Evolutionary conservation across 345 rosid genomes (phyloP).

Genomic region (Eucalyptus lansdowneana): DNA sequence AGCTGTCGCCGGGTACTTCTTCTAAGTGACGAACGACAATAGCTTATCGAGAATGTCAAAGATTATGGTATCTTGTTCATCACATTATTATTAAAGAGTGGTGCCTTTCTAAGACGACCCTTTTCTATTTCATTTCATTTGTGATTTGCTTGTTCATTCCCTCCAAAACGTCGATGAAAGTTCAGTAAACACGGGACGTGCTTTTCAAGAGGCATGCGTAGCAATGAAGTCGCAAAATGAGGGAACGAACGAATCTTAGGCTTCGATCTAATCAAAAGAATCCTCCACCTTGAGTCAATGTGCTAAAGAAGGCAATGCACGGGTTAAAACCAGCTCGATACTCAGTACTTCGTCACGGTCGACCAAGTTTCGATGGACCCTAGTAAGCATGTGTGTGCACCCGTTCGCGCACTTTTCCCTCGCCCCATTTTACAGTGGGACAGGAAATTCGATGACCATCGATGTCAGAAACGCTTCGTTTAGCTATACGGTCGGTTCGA

Average conservation of each 20-base stretch:
- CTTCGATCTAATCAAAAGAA: background rate
- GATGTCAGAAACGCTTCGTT: background rate
- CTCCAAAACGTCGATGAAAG: background rate
- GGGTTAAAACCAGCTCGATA: background rate
- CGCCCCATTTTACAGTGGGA: background rate
- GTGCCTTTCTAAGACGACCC: background rate
- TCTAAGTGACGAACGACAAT: background rate
- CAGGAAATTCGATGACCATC: background rate
- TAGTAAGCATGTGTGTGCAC: background rate
- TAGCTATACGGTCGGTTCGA: background rate
- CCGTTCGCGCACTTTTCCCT: background rate
- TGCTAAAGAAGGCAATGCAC: background rate
- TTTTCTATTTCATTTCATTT: background rate
- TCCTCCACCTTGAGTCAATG: background rate
- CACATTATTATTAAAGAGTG: background rate
- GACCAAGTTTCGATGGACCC: background rate
- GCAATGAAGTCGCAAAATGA: background rate
- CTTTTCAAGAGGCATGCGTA: background rate
- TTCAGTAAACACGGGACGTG: background rate
- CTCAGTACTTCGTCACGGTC: background rate
- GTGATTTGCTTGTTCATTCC: background rate
- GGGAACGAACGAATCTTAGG: background rate
- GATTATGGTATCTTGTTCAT: background rate
- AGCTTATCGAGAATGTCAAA: background rate
- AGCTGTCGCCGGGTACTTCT: background rate